Conservation (phyloP, 768 basidiomycete genomes). For the Lyophyllum semitale region DNA sequence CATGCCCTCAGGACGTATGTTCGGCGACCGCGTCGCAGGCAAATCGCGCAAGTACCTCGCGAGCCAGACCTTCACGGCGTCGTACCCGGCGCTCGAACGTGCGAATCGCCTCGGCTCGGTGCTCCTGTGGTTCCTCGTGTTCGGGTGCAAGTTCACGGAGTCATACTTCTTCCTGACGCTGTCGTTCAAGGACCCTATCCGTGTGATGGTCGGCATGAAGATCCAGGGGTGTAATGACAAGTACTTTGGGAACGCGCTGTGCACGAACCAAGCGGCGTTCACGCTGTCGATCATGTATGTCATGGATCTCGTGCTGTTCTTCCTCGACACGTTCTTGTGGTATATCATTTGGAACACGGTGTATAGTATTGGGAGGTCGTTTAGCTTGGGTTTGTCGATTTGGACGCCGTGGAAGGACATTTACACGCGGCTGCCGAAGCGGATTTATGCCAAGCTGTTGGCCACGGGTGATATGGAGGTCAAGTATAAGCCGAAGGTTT, state of each 20-base stretch:
- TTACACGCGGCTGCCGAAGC: slow-evolving; percentile 92
- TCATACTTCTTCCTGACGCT: slow-evolving; percentile 98
- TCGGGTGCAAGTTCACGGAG: slow-evolving; percentile 94
- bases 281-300: slow-evolving; percentile 97
- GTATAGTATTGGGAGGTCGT: slow-evolving; percentile 85
- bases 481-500: slow-evolving; percentile 99
- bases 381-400: slow-evolving; percentile 89
- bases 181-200: slow-evolving; percentile 91
- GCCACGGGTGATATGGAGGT: slow-evolving; percentile 96
- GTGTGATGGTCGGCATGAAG: slow-evolving; percentile 96
- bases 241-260: slow-evolving; percentile 81
- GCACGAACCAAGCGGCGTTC: slow-evolving; percentile 92
- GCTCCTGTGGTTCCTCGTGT: slow-evolving; percentile 87
- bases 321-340: slow-evolving; percentile 99
- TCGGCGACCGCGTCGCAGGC: slow-evolving; percentile 95
- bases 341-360: slow-evolving; percentile 99
- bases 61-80: slow-evolving; percentile 97
- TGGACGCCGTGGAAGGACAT: slow-evolving; percentile 99
- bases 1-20: slow-evolving; percentile 97
- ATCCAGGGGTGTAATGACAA: slow-evolving; percentile 88
- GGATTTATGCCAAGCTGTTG: slow-evolving; percentile 94
- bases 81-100: slow-evolving; percentile 73
- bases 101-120: slow-evolving; percentile 77
- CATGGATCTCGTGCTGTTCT: slow-evolving; percentile 97
- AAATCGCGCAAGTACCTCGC: slow-evolving; percentile 97